Percentiles rank a stretch among this genome's conserved stretches.
These are phyloP conservation scores for Phytopythium boreale DNA, from an alignment of 352 stramenopile genomes.

Conservation along the genomic window DNA sequence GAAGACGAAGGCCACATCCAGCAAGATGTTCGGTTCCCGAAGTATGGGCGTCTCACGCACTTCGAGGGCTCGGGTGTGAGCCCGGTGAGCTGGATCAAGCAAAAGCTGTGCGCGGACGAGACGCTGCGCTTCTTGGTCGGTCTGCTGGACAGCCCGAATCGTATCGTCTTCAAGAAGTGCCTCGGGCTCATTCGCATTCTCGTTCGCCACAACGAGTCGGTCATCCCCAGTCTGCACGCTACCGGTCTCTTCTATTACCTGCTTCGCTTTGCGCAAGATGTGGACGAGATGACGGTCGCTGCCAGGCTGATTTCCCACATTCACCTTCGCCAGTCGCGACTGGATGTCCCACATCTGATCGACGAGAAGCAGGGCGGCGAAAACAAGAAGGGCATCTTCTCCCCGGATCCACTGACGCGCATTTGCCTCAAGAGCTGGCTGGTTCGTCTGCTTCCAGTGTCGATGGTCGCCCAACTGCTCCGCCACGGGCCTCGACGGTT, in stretches of 20 bases:
- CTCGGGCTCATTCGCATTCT: constrained; percentile 78
- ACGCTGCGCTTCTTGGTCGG: constrained; percentile 80
- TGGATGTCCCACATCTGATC: constrained; percentile 52
- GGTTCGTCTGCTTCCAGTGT: constrained; percentile 78
- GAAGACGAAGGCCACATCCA: constrained; percentile 79
- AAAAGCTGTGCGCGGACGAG: constrained; percentile 65
- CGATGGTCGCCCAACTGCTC: constrained; percentile 82
- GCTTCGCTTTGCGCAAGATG: constrained; percentile 72
- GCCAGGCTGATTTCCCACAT: constrained; percentile 79
- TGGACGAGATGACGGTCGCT: constrained; percentile 81
- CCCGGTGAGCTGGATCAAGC: constrained; percentile 77
- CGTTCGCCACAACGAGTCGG: constrained; percentile 80
- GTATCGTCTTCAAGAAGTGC: constrained; percentile 83
- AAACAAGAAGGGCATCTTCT: constrained; percentile 82
- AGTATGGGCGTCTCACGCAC: constrained; percentile 76
- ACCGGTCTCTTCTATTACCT: constrained; percentile 88
- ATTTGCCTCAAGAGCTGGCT: constrained; percentile 85
- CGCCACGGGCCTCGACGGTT: constrained; percentile 75
- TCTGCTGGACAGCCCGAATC: constrained; percentile 77
- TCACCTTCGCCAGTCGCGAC: constrained; percentile 74
- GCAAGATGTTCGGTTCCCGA: constrained; percentile 75
- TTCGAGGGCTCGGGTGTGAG: constrained; percentile 80
- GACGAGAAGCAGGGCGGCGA: constrained; percentile 73
- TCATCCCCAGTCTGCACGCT: constrained; percentile 79
- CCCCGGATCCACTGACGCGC: constrained; percentile 72